Evolutionary conservation across 2,329 filamentous ascomycete genomes (phyloP).

Genomic region (Cryphonectria radicalis): DNA sequence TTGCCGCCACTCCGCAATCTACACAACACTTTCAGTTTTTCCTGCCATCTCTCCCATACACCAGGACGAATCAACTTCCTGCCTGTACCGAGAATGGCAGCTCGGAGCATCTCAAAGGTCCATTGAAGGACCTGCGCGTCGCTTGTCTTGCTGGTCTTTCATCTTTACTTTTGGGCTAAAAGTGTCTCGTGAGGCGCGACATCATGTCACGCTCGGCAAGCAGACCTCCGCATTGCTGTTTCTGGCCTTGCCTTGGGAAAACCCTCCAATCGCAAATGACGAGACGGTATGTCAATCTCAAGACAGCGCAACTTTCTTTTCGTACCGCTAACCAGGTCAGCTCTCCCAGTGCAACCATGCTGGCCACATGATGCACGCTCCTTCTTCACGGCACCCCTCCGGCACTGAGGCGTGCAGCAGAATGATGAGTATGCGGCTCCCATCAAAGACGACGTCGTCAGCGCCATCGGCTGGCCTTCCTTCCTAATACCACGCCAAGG

Average conservation of each 20-base stretch:
- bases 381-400: neutral
- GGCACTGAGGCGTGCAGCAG: neutral
- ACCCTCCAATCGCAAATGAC: constrained; percentile 19
- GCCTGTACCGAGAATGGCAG: constrained; percentile 13
- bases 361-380: neutral
- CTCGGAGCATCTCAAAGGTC: constrained; percentile 15
- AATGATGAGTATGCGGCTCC: constrained; percentile 8
- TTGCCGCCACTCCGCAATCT: neutral
- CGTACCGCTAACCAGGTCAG: constrained; percentile 1
- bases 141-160: neutral
- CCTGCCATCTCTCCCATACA: neutral
- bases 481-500: neutral
- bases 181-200: neutral
- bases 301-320: neutral
- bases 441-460: neutral
- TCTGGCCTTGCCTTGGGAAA: constrained; percentile 15
- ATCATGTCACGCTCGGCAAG: constrained; percentile 16
- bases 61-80: neutral
- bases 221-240: constrained; percentile 20
- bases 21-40: neutral
- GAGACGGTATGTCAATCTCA: neutral
- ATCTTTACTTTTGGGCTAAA: neutral
- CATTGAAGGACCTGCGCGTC: neutral
- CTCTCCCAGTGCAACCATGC: neutral
- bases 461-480: neutral